These are phyloP conservation scores for Nemophila menziesii DNA, from an alignment of 257 asterid genomes.

Conservation along the genomic window DNA sequence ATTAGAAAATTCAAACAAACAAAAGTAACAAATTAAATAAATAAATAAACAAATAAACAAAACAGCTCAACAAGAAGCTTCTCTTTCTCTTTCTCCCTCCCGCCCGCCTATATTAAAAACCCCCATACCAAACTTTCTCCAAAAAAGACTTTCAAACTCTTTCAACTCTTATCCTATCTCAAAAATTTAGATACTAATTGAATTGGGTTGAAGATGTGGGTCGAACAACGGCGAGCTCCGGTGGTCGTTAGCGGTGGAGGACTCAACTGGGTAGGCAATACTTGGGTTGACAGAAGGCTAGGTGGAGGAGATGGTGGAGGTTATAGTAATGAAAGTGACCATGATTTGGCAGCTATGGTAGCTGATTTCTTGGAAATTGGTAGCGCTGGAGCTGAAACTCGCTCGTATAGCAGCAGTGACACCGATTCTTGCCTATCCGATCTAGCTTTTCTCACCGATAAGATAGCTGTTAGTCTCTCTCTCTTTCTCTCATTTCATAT, in stretches of 20 bases:
- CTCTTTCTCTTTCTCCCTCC: background rate
- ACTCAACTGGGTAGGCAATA: background rate
- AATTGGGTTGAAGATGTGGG: background rate
- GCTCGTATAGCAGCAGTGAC: constrained; percentile 53
- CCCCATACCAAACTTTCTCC: background rate
- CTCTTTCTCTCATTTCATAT: background rate
- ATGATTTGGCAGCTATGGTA: constrained; percentile 73
- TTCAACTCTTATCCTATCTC: background rate
- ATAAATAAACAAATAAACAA: background rate
- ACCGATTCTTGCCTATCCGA: constrained; percentile 54
- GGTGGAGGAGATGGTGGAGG: constrained; percentile 14
- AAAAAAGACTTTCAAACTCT: background rate
- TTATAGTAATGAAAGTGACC: constrained; percentile 54
- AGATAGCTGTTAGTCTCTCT: constrained; percentile 45
- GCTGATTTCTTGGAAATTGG: constrained; percentile 64
- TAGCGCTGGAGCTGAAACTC: constrained; percentile 28
- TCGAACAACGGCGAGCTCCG: background rate
- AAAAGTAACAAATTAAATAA: too few species aligned
- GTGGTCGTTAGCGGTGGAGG: background rate
- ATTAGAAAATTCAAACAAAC: too few species aligned
- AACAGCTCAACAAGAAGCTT: background rate
- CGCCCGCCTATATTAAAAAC: constrained; percentile 2
- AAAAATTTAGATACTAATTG: too few species aligned
- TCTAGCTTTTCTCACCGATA: constrained; percentile 45
- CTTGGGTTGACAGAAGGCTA: constrained; percentile 20